Conservation (phyloP, 164 flowering plant species). For the Vitis amurensis region DNA sequence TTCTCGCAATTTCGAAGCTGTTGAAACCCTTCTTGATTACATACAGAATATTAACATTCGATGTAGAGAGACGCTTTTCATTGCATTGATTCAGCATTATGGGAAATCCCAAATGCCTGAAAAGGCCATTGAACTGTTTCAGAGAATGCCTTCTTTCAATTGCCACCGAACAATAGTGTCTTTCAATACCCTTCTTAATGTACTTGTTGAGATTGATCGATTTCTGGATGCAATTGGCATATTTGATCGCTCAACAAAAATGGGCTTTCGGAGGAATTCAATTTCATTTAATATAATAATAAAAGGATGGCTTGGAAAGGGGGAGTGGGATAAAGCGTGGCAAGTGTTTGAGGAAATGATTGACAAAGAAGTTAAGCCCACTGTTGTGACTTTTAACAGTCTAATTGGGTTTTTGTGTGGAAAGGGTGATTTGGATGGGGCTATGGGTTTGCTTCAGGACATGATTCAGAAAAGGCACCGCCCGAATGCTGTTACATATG, state of each 20-base stretch:
- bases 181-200: conserved; percentile 62
- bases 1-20: conserved; percentile 44
- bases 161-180: conserved; percentile 61
- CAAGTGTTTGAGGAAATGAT: conserved; percentile 84
- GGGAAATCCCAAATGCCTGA: conserved; percentile 51
- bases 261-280: conserved; percentile 65
- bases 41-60: conserved; percentile 37
- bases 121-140: conserved; percentile 60
- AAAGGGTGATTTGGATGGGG: conserved; percentile 53
- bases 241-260: conserved; percentile 26
- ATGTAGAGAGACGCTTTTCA: conserved; percentile 61
- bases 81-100: conserved; percentile 66
- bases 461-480: conserved; percentile 52
- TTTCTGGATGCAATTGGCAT: conserved; percentile 43
- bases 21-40: conserved; percentile 44
- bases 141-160: conserved; percentile 53
- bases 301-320: conserved; percentile 49
- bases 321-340: conserved; percentile 49
- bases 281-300: conserved; percentile 70
- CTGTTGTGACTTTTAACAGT: conserved; percentile 71
- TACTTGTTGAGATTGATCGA: conserved; percentile 48
- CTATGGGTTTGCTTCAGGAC: conserved; percentile 53
- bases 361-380: conserved; percentile 55
- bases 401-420: conserved; percentile 62
- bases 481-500: conserved; percentile 72